Conservation (phyloP, 140 eudicot species). For the Anethum foeniculum region DNA sequence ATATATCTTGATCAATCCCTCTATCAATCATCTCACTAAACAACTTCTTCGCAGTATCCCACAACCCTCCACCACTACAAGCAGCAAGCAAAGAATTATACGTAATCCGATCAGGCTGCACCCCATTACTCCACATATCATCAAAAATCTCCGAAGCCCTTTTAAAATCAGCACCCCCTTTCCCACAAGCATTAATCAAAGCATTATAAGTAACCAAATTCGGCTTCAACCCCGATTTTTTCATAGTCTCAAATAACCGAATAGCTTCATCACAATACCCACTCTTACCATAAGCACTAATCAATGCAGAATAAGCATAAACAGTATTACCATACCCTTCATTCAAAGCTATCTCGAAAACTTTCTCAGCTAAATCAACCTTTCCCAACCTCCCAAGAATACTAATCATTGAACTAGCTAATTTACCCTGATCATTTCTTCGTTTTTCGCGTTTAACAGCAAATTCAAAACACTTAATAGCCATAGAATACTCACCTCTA, state of each 20-base stretch:
- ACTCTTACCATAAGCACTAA: conserved; percentile 89
- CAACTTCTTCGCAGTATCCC: conserved; percentile 68
- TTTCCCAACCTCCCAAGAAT: conserved; percentile 88
- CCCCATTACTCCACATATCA: conserved; percentile 70
- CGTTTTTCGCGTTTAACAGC: conserved; percentile 52
- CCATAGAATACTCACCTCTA: conserved; percentile 60
- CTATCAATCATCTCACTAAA: conserved; percentile 64
- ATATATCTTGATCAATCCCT: conserved; percentile 89
- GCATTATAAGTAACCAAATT: conserved; percentile 93
- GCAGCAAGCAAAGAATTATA: conserved; percentile 84
- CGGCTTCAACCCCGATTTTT: conserved; percentile 57
- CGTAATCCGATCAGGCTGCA: conserved; percentile 84
- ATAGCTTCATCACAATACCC: conserved; percentile 80
- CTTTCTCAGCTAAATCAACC: conserved; percentile 60
- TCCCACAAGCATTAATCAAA: conserved; percentile 88
- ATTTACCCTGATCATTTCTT: conserved; percentile 62
- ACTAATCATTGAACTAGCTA: conserved; percentile 81
- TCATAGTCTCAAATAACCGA: conserved; percentile 59
- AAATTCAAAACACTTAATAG: conserved; percentile 64
- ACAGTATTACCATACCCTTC: conserved; percentile 86
- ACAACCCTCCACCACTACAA: conserved; percentile 86
- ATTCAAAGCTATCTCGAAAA: conserved; percentile 56
- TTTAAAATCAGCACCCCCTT: conserved; percentile 76
- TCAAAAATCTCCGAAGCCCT: conserved; percentile 70
- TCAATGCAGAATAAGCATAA: conserved; percentile 78